Evolutionary conservation across 768 basidiomycete genomes (phyloP).

Genomic region (Russula earlei): DNA sequence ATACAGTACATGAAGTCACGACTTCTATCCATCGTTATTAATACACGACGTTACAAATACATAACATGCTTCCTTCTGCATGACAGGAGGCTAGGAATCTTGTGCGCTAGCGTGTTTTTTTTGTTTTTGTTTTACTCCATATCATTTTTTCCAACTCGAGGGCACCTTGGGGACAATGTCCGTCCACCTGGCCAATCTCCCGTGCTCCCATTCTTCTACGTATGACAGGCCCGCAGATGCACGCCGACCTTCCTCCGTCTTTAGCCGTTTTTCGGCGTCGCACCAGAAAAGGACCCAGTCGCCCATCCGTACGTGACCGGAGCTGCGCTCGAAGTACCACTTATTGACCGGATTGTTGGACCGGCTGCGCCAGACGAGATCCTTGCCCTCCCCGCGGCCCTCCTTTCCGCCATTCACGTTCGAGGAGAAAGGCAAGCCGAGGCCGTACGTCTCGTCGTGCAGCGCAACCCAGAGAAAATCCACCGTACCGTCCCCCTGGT

Average conservation of each 20-base stretch:
- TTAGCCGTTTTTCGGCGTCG: slow-evolving; percentile 84
- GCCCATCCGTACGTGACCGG: slow-evolving; percentile 79
- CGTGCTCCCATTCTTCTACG: slow-evolving; percentile 68
- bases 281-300: slow-evolving; percentile 98
- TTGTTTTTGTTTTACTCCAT: neutral
- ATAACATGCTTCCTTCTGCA: no score
- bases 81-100: neutral
- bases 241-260: slow-evolving; percentile 56
- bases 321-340: slow-evolving; percentile 97
- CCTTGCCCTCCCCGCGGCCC: slow-evolving; percentile 82
- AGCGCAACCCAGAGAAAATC: slow-evolving; percentile 99
- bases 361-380: slow-evolving; percentile 92
- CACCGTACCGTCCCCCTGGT: slow-evolving; percentile 97
- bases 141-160: slow-evolving; percentile 56
- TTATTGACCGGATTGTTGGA: slow-evolving; percentile 95
- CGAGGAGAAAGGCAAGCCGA: slow-evolving; percentile 86
- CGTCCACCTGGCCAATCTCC: slow-evolving; percentile 61
- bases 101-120: no score
- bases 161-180: slow-evolving; percentile 60
- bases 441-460: slow-evolving; percentile 96
- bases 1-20: slow-evolving; percentile 2
- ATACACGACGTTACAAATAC: neutral
- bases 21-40: neutral
- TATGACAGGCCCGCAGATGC: slow-evolving; percentile 57
- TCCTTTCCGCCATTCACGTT: slow-evolving; percentile 93